Base-by-base conservation (phyloP, 257 asterid species). In the Solanum corneliomulleri region DNA sequence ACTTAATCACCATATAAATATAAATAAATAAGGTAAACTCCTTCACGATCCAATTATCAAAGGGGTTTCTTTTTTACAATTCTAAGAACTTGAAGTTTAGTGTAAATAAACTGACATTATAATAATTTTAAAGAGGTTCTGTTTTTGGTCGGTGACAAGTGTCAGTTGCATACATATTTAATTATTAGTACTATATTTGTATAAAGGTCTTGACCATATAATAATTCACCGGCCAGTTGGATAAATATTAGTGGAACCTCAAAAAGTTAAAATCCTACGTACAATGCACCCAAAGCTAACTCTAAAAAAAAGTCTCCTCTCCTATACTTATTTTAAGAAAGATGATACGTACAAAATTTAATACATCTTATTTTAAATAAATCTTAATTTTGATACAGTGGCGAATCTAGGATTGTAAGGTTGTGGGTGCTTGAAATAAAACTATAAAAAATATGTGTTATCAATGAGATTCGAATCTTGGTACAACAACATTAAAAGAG, bases 121-220 rank as follows among this genome's bases (percentile, higher is more conserved):
- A n/a, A 25, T 9, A 77, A 62, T 23, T 23, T 4, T 3, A 33
- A 77, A 44, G 62, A 44, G 39, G 62, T 25, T 90, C 66, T 84
- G 91, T 88, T 68, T 82, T 11, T 77, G 89, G 91, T 58, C 91
- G 92, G 92, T 89, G 89, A 89, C 92, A 90, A 10, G 49, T 89
- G 92, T 80, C 89, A 66, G 86, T 31, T 44, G 7, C 8, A 27
- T 56, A 18, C 72, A 47, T n/a, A 23, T 31, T 3, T 14, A 13
- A 31, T 11, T 70, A n/a, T 1, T 21, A 49, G 42, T 39, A 64
- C 27, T 21, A n/a, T 25, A 69, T 29, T 27, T 27, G 47, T 42
- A 44, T 35, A 42, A 64, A 27, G 60, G 18, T 78, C 42, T 81
- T 45, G 39, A 70, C 18, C 85, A 33, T 39, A 56, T 33, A 41